phyloP scores from a whole-genome alignment of 345 rosid genomes.

The Reutealis trisperma region DNA sequence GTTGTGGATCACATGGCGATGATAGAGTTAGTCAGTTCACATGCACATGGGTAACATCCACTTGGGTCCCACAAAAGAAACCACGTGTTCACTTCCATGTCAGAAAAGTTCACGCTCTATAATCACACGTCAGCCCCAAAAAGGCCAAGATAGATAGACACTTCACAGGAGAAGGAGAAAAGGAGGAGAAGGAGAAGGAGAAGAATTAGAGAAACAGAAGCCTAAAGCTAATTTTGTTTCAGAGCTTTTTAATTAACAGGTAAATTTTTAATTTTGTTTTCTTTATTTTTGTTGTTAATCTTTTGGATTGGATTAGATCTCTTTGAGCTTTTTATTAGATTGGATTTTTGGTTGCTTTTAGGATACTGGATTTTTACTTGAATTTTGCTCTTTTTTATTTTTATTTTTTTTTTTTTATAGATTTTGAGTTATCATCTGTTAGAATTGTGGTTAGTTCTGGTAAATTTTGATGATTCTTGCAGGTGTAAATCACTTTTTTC shows the following conservation, averaged over 20 bases:
- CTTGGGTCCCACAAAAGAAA: constrained; percentile 28
- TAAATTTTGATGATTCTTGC: neutral
- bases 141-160: neutral
- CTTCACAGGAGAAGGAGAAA: too few relatives aligned
- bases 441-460: neutral
- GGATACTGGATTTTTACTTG: neutral
- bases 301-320: neutral
- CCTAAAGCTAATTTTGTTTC: too few relatives aligned
- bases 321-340: neutral
- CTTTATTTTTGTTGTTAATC: too few relatives aligned
- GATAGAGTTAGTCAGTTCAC: constrained; percentile 34
- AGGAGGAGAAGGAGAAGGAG: too few relatives aligned
- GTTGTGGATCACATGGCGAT: constrained; percentile 20
- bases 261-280: too few relatives aligned
- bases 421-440: neutral
- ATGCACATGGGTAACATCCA: constrained; percentile 50
- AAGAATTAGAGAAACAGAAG: too few relatives aligned
- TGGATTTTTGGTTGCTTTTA: neutral
- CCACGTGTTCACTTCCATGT: constrained; percentile 42
- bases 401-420: neutral
- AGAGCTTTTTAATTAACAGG: too few relatives aligned
- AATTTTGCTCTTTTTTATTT: too few relatives aligned
- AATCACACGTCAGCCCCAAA: constrained; percentile 39
- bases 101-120: constrained; percentile 38
- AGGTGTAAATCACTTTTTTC: neutral